A percentile compares a stretch with the other conserved stretches of the same genome.
phyloP scores from a whole-genome alignment of 306 rosid genomes.

The Cicer yamashitae region DNA sequence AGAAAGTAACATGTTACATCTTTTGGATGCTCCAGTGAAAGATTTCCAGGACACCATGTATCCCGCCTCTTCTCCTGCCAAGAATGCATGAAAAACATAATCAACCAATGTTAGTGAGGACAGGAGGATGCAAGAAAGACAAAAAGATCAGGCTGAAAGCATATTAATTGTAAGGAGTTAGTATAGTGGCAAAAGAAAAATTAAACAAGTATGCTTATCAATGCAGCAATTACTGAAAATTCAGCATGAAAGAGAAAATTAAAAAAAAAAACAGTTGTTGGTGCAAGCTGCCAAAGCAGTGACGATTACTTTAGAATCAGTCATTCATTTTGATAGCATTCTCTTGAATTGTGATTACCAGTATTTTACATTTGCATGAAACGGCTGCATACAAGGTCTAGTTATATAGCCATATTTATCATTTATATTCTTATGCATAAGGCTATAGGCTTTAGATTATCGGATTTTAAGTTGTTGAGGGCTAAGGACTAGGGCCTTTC shows the following conservation, averaged over 20 bases:
- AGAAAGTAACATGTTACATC: constrained; percentile 60
- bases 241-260: background rate
- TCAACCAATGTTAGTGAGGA: constrained; percentile 39
- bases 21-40: constrained; percentile 53
- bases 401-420: background rate
- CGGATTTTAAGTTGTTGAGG: background rate
- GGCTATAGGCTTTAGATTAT: background rate
- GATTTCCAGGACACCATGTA: constrained; percentile 92
- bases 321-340: constrained; percentile 27
- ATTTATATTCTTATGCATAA: constrained; percentile 9
- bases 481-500: constrained; percentile 2
- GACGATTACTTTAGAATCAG: constrained; percentile 28
- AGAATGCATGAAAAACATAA: constrained; percentile 46
- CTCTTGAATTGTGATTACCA: constrained; percentile 14
- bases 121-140: constrained; percentile 12
- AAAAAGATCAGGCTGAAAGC: constrained; percentile 17
- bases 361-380: constrained; percentile 20
- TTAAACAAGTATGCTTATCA: constrained; percentile 22
- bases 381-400: constrained; percentile 1
- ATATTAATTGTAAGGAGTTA: constrained; percentile 20
- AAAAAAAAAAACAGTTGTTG: constrained; percentile 31
- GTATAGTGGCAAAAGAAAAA: constrained; percentile 23
- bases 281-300: constrained; percentile 1
- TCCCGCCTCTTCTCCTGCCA: constrained; percentile 90
- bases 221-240: constrained; percentile 23